Evolutionary conservation across 2,329 filamentous ascomycete species (phyloP), one percentile per base, ranked within the genome.

Genomic region (Sporothrix sp.): DNA sequence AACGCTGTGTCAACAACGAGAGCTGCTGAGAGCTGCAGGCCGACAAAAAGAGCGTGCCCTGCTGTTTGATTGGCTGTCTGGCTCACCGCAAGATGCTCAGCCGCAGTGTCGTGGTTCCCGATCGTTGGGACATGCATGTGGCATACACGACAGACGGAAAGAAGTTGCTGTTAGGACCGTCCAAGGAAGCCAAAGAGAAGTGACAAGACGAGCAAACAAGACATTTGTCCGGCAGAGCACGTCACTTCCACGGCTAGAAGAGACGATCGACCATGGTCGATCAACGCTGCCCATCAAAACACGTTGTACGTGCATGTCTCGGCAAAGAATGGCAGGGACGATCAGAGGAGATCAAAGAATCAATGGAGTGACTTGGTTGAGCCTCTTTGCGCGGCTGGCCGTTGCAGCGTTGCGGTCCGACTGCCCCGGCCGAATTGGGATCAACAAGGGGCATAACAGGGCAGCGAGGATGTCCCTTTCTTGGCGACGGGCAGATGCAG

Each of bases 71-170:
- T 48, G 45, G 43, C 30, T 36, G 43, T 25, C 16, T 45, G 43
- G 25, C 43, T 45, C 43, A 45, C 43, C 43, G 43, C 43, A 35
- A 45, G 43, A 45, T 45, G 43, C 14, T n/a, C n/a, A n/a, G n/a
- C n/a, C n/a, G n/a, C n/a, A n/a, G n/a, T n/a, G n/a, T n/a, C n/a
- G 18, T 21, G n/a, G 16, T 20, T n/a, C 18, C 14, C 42, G 42
- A 35, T 45, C 18, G 42, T 35, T 11, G 42, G 28, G 28, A 35
- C 16, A 21, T 36, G 30, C 30, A 35, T 25, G 30, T 11, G n/a
- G 9, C 13, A n/a, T 8, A 4, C 13, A 30, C 7, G 7, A 16
- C 38, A 40, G 16, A 28, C 23, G 38, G n/a, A n/a, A n/a, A n/a
- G 25, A 28, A 5, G 25, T 28, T 28, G 25, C 25, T n/a, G n/a